phyloP scores from a whole-genome alignment of 371 early-diverging fungal genomes.

The Circinella minor region DNA sequence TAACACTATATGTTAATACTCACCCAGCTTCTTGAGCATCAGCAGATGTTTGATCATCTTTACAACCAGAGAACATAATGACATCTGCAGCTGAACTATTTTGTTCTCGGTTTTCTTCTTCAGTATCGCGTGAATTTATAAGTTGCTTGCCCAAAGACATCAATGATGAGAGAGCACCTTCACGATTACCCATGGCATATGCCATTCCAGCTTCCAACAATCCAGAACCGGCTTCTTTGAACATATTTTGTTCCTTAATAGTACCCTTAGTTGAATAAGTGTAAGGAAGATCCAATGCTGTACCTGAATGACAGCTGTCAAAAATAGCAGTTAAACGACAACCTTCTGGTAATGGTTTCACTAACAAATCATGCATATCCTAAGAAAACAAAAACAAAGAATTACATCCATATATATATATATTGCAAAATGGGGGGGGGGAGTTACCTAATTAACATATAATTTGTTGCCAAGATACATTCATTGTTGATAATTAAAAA shows the following conservation, averaged over 20 bases:
- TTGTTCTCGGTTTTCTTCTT: slow-evolving; percentile 41
- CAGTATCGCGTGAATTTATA: slow-evolving; percentile 39
- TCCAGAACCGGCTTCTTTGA: slow-evolving; percentile 56
- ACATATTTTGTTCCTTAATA: slow-evolving; percentile 57
- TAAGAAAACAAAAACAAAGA: slow-evolving; percentile 12
- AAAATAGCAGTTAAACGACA: slow-evolving; percentile 86
- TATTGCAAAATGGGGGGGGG: neutral
- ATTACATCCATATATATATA: neutral
- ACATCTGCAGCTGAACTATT: slow-evolving; percentile 77
- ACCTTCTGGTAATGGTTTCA: slow-evolving; percentile 84
- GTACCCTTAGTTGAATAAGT: slow-evolving; percentile 78
- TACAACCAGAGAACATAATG: slow-evolving; percentile 90
- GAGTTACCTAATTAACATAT: too few relatives aligned
- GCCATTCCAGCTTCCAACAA: slow-evolving; percentile 57
- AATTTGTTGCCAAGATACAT: too few relatives aligned
- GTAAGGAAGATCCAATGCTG: slow-evolving; percentile 88
- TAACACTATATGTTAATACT: slow-evolving; percentile 16
- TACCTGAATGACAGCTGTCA: slow-evolving; percentile 87
- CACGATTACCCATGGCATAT: slow-evolving; percentile 53
- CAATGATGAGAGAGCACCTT: slow-evolving; percentile 51
- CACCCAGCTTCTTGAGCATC: slow-evolving; percentile 72
- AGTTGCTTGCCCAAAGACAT: slow-evolving; percentile 55
- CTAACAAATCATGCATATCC: slow-evolving; percentile 80
- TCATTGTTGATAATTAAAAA: too few relatives aligned
- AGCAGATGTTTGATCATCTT: slow-evolving; percentile 90